Conservation (phyloP, 192 early-diverging fungal genomes). For the Gamsiella multidivaricata region DNA sequence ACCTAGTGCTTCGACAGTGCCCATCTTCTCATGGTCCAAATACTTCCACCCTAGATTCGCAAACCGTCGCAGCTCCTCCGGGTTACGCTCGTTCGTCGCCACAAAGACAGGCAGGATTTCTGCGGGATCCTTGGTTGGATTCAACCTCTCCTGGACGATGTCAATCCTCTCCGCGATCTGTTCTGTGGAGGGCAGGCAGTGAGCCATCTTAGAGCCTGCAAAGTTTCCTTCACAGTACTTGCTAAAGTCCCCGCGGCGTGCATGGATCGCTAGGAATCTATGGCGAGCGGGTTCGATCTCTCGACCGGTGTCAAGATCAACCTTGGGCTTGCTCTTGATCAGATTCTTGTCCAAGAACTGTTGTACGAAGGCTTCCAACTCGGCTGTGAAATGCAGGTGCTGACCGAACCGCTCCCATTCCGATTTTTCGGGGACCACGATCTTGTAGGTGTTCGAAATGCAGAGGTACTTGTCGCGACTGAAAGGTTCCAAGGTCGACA, state of each 20-base stretch:
- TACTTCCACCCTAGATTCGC: slow-evolving; percentile 24
- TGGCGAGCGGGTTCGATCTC: not conserved
- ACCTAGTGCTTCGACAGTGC: slow-evolving; percentile 16
- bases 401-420: slow-evolving; percentile 44
- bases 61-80: slow-evolving; percentile 24
- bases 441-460: slow-evolving; percentile 33
- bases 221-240: slow-evolving; percentile 22
- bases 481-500: not conserved
- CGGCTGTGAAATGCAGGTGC: slow-evolving; percentile 24
- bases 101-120: slow-evolving; percentile 27
- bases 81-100: slow-evolving; percentile 21
- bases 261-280: slow-evolving; percentile 26
- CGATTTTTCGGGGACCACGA: slow-evolving; percentile 20
- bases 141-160: not conserved
- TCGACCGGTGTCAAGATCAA: not conserved
- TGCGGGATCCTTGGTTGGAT: not conserved
- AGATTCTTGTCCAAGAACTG: slow-evolving; percentile 9
- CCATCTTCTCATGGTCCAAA: slow-evolving; percentile 23
- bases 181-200: slow-evolving; percentile 26
- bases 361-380: slow-evolving; percentile 23
- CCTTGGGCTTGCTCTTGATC: not conserved
- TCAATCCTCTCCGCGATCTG: slow-evolving; percentile 12
- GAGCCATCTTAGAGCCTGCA: slow-evolving; percentile 5
- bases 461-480: slow-evolving; percentile 20
- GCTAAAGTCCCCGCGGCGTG: slow-evolving; percentile 32